Percentiles rank a stretch among this genome's conserved stretches.
Conservation (phyloP, 169 alveolate genomes). For the Plasmodium vivax region DNA sequence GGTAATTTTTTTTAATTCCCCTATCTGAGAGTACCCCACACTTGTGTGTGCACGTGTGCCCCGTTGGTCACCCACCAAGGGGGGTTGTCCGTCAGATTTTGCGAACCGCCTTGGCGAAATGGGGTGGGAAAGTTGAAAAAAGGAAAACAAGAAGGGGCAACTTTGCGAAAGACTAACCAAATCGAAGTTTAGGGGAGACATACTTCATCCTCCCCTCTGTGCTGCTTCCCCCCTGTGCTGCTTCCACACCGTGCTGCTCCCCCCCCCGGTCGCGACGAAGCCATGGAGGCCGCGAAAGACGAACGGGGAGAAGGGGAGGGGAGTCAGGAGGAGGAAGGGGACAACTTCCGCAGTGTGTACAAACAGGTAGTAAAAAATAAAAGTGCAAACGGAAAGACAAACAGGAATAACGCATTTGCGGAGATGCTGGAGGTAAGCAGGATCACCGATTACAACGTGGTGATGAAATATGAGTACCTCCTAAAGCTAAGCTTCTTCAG, state of each 20-base stretch:
- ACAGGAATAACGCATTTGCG: background rate
- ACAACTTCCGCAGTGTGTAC: slow-evolving; percentile 20
- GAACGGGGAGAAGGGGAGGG: background rate
- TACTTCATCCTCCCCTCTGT: background rate
- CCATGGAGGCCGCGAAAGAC: background rate
- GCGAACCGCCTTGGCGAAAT: background rate
- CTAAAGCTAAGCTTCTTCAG: slow-evolving; percentile 31
- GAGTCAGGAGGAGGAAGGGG: slow-evolving; percentile 1
- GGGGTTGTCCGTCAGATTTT: background rate
- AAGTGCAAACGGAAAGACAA: background rate
- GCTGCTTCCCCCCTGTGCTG: background rate
- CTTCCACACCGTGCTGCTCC: background rate
- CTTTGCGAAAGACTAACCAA: background rate
- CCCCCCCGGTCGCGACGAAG: background rate
- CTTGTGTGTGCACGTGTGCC: background rate
- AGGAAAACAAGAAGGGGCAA: background rate
- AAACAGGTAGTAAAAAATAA: background rate
- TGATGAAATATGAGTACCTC: slow-evolving; percentile 63
- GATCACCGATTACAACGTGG: slow-evolving; percentile 32
- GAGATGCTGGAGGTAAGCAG: slow-evolving; percentile 44
- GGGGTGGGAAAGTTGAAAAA: background rate
- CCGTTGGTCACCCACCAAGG: background rate
- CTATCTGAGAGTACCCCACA: background rate
- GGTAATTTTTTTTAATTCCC: background rate
- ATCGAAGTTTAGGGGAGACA: background rate